Base-by-base conservation (phyloP, 768 basidiomycete species). In the Tephrocybe rancida region DNA sequence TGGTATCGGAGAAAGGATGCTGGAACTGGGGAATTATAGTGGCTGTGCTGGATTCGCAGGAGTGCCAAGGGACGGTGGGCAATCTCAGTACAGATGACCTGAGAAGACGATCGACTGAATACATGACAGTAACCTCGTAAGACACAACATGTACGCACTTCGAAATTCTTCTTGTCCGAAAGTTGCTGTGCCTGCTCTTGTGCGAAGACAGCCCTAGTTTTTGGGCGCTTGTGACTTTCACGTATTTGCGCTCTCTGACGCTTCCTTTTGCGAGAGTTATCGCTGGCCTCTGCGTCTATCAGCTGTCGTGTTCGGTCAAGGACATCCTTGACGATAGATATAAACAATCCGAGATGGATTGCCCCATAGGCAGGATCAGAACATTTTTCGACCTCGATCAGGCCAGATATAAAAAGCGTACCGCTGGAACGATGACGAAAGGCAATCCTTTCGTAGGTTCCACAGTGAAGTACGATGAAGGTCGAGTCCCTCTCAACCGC, bases 21-120 rank as follows among this genome's bases (percentile, higher is more conserved):
- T 30, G 56, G 56, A 24, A 41, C 9, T 3, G 46, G 32, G 3
- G 56, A 57, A 25, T 53, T 44, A 21, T 26, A 50, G 8, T 42
- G 30, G 32, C 25, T n/a, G 24, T 57, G 39, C 16, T 57, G 45
- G 14, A 57, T 42, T 7, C 39, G 29, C 13, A 57, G 26, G 1
- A 53, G 26, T 1, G 45, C 51, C 30, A 51, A 9, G n/a, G 35
- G 10, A 25, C 49, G 49, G 13, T 13, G 32, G 6, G 19, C 5
- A 10, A 38, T 22, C 16, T 26, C n/a, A 1, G n/a, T 18, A 38
- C 19, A 32, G 3, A 34, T 10, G 4, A 8, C 18, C 32, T 35
- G 27, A 18, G 3, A n/a, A 50, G 19, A 30, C n/a, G n/a, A n/a
- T n/a, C n/a, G n/a, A 30, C 5, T 30, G 5, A 30, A 13, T 30